These are phyloP conservation scores for Penicillium alfredii DNA, from an alignment of 495 filamentous ascomycete genomes.

Conservation along the genomic window DNA sequence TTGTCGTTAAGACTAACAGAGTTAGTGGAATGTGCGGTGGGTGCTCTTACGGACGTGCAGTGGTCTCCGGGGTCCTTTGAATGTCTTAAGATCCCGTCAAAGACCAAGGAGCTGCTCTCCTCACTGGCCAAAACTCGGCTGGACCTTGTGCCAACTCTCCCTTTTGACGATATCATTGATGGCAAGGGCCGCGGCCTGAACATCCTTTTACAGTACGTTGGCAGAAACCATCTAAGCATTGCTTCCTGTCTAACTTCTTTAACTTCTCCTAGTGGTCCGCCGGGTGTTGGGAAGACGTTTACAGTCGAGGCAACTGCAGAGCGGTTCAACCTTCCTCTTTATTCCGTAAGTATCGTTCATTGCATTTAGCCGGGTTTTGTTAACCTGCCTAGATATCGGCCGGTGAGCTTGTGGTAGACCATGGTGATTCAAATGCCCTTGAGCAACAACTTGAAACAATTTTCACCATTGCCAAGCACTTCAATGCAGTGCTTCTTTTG, in stretches of 20 bases:
- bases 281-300: constrained; percentile 31
- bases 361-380: background rate
- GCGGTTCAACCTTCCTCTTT: constrained; percentile 22
- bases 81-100: constrained; percentile 11
- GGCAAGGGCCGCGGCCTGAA: constrained; percentile 23
- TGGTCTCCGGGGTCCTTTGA: constrained; percentile 22
- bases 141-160: constrained; percentile 16
- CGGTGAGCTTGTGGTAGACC: constrained; percentile 15
- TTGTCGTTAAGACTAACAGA: constrained; percentile 11
- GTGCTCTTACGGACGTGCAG: constrained; percentile 24
- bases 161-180: constrained; percentile 21
- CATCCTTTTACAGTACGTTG: constrained; percentile 16
- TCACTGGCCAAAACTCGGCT: constrained; percentile 20
- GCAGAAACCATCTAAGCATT: background rate
- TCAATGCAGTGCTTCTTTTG: constrained; percentile 29
- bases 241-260: constrained; percentile 8
- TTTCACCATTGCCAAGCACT: constrained; percentile 25
- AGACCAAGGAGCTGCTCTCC: constrained; percentile 25
- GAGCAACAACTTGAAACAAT: constrained; percentile 16
- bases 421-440: constrained; percentile 15
- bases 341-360: constrained; percentile 13
- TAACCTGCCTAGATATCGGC: constrained; percentile 20
- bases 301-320: constrained; percentile 29
- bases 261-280: constrained; percentile 21
- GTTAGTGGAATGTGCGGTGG: constrained; percentile 29